Conservation (phyloP, 1,139 yeast genomes). For the Lodderomyces parapsilosis region DNA sequence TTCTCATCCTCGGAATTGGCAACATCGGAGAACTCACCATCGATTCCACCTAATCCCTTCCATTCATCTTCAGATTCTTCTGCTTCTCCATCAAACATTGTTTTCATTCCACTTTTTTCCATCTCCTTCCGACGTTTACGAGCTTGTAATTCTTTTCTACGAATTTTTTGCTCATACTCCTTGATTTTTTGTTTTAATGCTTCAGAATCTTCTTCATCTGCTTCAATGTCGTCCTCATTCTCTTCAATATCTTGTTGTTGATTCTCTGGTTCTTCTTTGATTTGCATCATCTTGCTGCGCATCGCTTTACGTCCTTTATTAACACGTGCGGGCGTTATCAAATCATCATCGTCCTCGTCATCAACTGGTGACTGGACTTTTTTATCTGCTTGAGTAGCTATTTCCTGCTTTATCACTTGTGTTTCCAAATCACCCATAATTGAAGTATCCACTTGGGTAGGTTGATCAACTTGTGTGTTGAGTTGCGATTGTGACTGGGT, state of each 20-base stretch:
- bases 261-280: constrained; percentile 22
- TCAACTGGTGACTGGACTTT: neutral
- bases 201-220: constrained; percentile 25
- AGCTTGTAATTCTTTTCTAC: constrained; percentile 36
- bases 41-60: constrained; percentile 85
- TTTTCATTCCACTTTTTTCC: constrained; percentile 50
- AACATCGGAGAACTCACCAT: constrained; percentile 65
- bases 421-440: constrained; percentile 9
- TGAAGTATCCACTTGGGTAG: constrained; percentile 9
- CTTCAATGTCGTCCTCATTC: constrained; percentile 23
- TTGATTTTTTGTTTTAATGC: constrained; percentile 30
- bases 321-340: constrained; percentile 28
- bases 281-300: constrained; percentile 16
- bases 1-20: constrained; percentile 78
- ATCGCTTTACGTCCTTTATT: constrained; percentile 24
- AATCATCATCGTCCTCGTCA: constrained; percentile 26
- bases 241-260: constrained; percentile 17
- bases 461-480: constrained; percentile 21
- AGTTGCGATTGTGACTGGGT: constrained; percentile 13
- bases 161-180: constrained; percentile 37
- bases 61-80: constrained; percentile 97
- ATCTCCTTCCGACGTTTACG: constrained; percentile 46
- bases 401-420: constrained; percentile 7
- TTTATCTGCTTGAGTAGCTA: neutral
- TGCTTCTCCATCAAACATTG: constrained; percentile 81